These are phyloP conservation scores for Fistulifera pelliculosa DNA, from an alignment of 108 stramenopile genomes.

Conservation along the genomic window DNA sequence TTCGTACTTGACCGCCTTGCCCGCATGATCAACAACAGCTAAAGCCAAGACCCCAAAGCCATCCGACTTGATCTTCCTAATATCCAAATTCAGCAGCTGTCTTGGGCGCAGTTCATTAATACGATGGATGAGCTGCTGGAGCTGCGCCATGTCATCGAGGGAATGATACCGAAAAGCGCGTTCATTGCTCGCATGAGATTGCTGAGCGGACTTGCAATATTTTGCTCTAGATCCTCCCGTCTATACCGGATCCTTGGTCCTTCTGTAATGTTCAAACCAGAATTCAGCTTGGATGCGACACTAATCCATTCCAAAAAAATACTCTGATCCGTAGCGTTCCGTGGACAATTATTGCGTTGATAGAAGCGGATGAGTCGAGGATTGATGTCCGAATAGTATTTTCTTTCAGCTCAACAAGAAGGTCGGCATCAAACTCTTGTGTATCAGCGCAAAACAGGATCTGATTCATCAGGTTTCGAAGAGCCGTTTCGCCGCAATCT, in stretches of 20 bases:
- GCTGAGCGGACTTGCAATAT: slow-evolving; percentile 10
- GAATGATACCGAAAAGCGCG: slow-evolving; percentile 1
- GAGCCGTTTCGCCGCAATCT: slow-evolving; percentile 11
- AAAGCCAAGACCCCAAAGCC: slow-evolving; percentile 4
- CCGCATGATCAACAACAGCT: neutral
- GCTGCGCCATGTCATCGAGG: neutral
- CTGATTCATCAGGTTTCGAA: slow-evolving; percentile 9
- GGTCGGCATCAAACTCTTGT: slow-evolving; percentile 1
- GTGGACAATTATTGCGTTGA: neutral
- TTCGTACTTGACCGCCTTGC: slow-evolving; percentile 4
- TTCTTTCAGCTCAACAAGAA: slow-evolving; percentile 3
- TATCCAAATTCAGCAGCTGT: neutral
- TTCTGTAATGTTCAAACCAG: neutral
- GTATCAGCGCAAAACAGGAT: slow-evolving; percentile 5
- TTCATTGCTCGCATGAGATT: slow-evolving; percentile 4
- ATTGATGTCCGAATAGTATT: slow-evolving; percentile 9
- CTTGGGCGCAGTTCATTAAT: slow-evolving; percentile 8
- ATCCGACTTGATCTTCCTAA: slow-evolving; percentile 2
- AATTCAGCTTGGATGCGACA: slow-evolving; percentile 1
- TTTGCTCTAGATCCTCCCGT: slow-evolving; percentile 4
- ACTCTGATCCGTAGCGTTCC: neutral
- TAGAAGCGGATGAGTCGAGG: slow-evolving; percentile 4
- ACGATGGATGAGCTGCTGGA: neutral
- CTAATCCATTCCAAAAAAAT: slow-evolving; percentile 6
- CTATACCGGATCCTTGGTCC: slow-evolving; percentile 1